Evolutionary conservation across 495 filamentous ascomycete genomes (phyloP).

Genomic region (Aspergillus sclerotioniger): DNA sequence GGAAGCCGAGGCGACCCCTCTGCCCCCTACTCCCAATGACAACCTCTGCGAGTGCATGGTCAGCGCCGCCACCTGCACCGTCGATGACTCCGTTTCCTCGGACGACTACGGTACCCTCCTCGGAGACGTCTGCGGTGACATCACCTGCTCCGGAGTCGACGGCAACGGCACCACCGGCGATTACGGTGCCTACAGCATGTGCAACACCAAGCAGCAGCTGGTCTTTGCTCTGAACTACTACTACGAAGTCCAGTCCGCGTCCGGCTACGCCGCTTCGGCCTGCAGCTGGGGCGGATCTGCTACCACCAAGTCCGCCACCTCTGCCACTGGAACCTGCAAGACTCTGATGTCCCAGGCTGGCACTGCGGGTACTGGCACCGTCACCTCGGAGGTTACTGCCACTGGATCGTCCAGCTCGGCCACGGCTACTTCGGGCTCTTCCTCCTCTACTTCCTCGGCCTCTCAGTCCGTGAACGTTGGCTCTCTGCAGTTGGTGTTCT

Average conservation of each 20-base stretch:
- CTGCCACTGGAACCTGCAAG: slow-evolving; percentile 51
- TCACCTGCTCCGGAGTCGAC: slow-evolving; percentile 67
- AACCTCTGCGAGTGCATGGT: slow-evolving; percentile 82
- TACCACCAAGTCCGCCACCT: slow-evolving; percentile 35
- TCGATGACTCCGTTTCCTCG: slow-evolving; percentile 46
- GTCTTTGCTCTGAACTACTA: slow-evolving; percentile 80
- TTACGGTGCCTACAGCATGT: slow-evolving; percentile 93
- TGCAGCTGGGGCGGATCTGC: slow-evolving; percentile 78
- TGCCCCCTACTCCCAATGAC: slow-evolving; percentile 78
- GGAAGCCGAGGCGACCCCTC: slow-evolving; percentile 59
- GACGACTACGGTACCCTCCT: slow-evolving; percentile 66
- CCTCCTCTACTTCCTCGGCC: no score
- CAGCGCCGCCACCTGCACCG: slow-evolving; percentile 64
- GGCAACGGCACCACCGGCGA: slow-evolving; percentile 67
- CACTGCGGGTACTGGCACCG: slow-evolving; percentile 46
- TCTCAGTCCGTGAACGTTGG: slow-evolving; percentile 53
- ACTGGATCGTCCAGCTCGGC: not conserved
- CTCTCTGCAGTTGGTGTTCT: slow-evolving; percentile 61
- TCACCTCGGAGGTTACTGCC: slow-evolving; percentile 20
- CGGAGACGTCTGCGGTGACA: slow-evolving; percentile 65
- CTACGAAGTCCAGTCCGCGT: slow-evolving; percentile 58
- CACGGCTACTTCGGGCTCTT: no score
- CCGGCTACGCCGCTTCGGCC: slow-evolving; percentile 45
- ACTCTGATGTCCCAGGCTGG: slow-evolving; percentile 56
- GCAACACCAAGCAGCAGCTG: slow-evolving; percentile 71